Percentiles rank a stretch among this genome's conserved stretches.
These are phyloP conservation scores for Termitomyces sp. DNA, from an alignment of 768 basidiomycete species.

Conservation along the genomic window DNA sequence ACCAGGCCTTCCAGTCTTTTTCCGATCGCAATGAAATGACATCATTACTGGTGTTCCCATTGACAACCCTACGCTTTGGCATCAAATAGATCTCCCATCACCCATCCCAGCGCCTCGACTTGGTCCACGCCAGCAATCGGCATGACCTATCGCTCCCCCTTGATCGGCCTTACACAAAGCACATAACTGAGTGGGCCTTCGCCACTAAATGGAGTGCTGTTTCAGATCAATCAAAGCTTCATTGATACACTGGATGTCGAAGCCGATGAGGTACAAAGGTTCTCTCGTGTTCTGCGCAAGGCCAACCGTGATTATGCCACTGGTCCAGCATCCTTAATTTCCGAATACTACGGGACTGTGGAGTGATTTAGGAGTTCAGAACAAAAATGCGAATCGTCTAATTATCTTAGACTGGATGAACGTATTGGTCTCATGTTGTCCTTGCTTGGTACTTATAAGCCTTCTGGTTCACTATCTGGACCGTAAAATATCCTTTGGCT, in stretches of 20 bases:
- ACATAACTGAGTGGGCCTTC: too few relatives aligned
- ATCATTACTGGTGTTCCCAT: too few relatives aligned
- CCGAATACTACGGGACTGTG: conserved; percentile 4
- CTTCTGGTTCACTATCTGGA: background rate
- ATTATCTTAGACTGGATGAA: background rate
- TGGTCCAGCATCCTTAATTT: conserved; percentile 12
- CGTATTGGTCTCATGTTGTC: background rate
- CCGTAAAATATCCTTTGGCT: background rate
- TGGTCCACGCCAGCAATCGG: too few relatives aligned
- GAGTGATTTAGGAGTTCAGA: background rate
- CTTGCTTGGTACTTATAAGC: background rate
- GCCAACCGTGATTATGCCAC: conserved; percentile 5
- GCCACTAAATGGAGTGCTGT: background rate
- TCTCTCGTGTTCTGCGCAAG: conserved; percentile 14
- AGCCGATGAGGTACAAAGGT: conserved; percentile 6
- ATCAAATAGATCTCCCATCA: too few relatives aligned
- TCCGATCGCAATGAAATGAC: too few relatives aligned
- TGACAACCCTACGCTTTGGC: too few relatives aligned
- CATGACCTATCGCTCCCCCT: too few relatives aligned
- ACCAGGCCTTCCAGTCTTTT: too few relatives aligned
- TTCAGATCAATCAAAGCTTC: conserved; percentile 8
- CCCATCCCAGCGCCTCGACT: too few relatives aligned
- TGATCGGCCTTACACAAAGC: too few relatives aligned
- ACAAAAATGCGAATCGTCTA: background rate
- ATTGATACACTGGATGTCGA: background rate